Percentiles rank a stretch among this genome's conserved stretches.
Conservation (phyloP, 2,329 filamentous ascomycete genomes). For the Pyricularia grisea region DNA sequence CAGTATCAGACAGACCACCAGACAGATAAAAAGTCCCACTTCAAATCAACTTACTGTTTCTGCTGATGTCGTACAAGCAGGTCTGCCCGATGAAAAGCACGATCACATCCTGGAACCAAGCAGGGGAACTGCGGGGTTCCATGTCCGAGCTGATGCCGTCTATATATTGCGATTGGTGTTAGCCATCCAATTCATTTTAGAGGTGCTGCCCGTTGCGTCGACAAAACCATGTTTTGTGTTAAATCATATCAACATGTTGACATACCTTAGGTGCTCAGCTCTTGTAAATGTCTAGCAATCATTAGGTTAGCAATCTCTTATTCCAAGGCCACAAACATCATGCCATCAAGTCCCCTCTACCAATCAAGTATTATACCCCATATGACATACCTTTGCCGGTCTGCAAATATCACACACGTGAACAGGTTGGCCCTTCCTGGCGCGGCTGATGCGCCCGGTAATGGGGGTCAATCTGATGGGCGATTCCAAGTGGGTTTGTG, state of each 20-base stretch:
- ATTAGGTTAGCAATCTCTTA: slow-evolving; percentile 22
- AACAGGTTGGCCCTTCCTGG: slow-evolving; percentile 10
- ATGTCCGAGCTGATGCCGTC: slow-evolving; percentile 40
- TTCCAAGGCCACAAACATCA: slow-evolving; percentile 12
- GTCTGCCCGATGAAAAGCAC: slow-evolving; percentile 49
- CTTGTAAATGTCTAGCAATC: slow-evolving; percentile 35
- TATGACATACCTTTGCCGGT: slow-evolving; percentile 7
- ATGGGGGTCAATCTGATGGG: slow-evolving; percentile 6
- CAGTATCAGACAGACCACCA: background rate
- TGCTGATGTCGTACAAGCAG: slow-evolving; percentile 46
- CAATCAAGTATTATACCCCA: slow-evolving; percentile 18
- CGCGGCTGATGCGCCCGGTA: slow-evolving; percentile 7
- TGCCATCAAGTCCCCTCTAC: background rate
- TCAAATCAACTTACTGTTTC: slow-evolving; percentile 33
- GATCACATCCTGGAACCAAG: slow-evolving; percentile 43
- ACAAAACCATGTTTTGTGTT: background rate
- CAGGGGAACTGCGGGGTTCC: slow-evolving; percentile 43
- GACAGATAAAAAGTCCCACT: background rate
- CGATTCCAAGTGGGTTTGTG: slow-evolving; percentile 5
- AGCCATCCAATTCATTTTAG: slow-evolving; percentile 22
- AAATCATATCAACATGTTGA: background rate
- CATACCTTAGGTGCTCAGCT: slow-evolving; percentile 15
- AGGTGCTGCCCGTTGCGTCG: slow-evolving; percentile 1
- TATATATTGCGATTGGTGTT: background rate
- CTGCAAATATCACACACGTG: slow-evolving; percentile 9